Conservation (phyloP, 352 stramenopile species). For the Pythium rishiriense region DNA sequence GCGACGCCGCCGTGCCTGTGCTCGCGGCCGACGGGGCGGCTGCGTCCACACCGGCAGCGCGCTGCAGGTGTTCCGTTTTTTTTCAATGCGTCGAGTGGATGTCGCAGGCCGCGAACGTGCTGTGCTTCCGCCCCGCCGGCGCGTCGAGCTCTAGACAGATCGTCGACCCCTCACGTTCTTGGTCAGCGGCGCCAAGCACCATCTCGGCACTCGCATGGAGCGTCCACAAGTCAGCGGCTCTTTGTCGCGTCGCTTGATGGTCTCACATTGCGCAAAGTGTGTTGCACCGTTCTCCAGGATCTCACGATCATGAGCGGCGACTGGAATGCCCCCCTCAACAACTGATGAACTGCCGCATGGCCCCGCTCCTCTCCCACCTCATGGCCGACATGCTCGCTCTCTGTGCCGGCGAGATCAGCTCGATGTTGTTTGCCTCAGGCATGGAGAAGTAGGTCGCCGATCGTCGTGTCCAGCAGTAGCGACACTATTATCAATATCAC, state of each 20-base stretch:
- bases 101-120: slow-evolving; percentile 62
- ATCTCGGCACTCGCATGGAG: slow-evolving; percentile 75
- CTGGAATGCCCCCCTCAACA: slow-evolving; percentile 91
- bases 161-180: slow-evolving; percentile 58
- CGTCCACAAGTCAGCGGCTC: slow-evolving; percentile 34
- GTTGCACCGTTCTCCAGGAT: slow-evolving; percentile 86
- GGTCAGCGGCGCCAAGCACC: slow-evolving; percentile 57
- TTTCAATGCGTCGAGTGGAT: slow-evolving; percentile 87
- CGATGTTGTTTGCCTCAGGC: slow-evolving; percentile 90
- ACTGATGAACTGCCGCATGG: slow-evolving; percentile 91
- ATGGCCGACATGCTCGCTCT: slow-evolving; percentile 91
- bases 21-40: background rate
- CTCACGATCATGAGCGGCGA: slow-evolving; percentile 92
- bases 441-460: slow-evolving; percentile 92
- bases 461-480: slow-evolving; percentile 91
- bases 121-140: slow-evolving; percentile 57
- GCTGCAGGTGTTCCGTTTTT: slow-evolving; percentile 73
- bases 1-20: background rate
- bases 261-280: slow-evolving; percentile 80
- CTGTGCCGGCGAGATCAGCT: slow-evolving; percentile 78
- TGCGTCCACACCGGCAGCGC: slow-evolving; percentile 8
- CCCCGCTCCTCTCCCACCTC: slow-evolving; percentile 90
- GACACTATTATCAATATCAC: too few relatives aligned
- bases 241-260: slow-evolving; percentile 78
- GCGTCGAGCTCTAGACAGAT: slow-evolving; percentile 76